Conservation (phyloP, 2,329 filamentous ascomycete species). For the Cordyceps fumosorosea region DNA sequence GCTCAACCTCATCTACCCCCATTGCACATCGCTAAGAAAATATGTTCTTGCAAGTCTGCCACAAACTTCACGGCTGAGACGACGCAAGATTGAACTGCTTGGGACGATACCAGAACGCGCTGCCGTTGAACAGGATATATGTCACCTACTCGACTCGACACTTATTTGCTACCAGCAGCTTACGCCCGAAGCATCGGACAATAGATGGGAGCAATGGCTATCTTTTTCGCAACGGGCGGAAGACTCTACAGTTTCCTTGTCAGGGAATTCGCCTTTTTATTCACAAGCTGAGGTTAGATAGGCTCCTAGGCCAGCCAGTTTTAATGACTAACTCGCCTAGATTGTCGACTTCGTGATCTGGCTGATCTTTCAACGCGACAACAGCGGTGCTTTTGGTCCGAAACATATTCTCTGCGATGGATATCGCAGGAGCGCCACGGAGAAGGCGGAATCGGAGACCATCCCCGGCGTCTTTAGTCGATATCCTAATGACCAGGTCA, state of each 20-base stretch:
- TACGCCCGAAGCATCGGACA: background rate
- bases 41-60: conserved; percentile 64
- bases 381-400: conserved; percentile 42
- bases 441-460: conserved; percentile 25
- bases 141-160: conserved; percentile 59
- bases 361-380: conserved; percentile 61
- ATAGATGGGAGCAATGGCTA: conserved; percentile 48
- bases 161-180: conserved; percentile 51
- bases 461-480: conserved; percentile 61
- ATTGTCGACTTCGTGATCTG: conserved; percentile 73
- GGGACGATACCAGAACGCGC: conserved; percentile 25
- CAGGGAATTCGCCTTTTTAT: conserved; percentile 40
- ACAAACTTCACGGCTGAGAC: conserved; percentile 54
- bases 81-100: conserved; percentile 48
- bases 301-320: background rate
- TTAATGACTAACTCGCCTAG: conserved; percentile 38
- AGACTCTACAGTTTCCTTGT: conserved; percentile 48
- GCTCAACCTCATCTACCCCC: conserved; percentile 60
- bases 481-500: conserved; percentile 64
- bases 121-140: conserved; percentile 38
- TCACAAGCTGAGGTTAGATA: conserved; percentile 58
- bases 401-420: conserved; percentile 80
- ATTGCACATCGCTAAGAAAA: conserved; percentile 60
- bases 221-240: conserved; percentile 57
- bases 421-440: conserved; percentile 49